phyloP scores from a whole-genome alignment of 352 stramenopile genomes.

The Bremia lactucae region DNA sequence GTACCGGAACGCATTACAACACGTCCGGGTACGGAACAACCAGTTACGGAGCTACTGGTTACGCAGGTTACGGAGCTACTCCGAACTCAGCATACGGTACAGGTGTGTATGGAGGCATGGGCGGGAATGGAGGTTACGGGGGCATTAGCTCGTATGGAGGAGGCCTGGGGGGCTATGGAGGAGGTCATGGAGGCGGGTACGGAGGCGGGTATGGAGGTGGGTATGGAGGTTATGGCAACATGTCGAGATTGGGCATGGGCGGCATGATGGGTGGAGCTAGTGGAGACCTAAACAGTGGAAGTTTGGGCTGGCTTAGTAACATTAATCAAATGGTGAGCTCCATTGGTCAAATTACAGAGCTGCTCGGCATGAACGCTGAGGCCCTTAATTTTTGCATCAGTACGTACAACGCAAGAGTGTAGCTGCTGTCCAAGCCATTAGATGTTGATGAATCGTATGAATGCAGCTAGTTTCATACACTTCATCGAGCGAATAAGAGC shows the following conservation, averaged over 20 bases:
- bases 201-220: constrained; percentile 10
- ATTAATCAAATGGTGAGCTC: constrained; percentile 65
- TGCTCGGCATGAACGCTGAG: constrained; percentile 71
- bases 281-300: constrained; percentile 35
- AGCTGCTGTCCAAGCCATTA: not conserved
- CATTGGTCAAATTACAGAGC: constrained; percentile 64
- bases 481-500: constrained; percentile 75
- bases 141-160: constrained; percentile 26
- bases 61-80: constrained; percentile 9
- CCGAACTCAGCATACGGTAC: constrained; percentile 21
- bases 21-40: constrained; percentile 13
- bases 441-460: constrained; percentile 1
- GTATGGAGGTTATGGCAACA: constrained; percentile 31
- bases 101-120: constrained; percentile 21
- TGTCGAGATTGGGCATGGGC: constrained; percentile 25
- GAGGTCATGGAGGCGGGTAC: constrained; percentile 22
- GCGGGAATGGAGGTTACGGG: constrained; percentile 24
- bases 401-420: constrained; percentile 2
- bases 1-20: constrained; percentile 9
- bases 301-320: constrained; percentile 45
- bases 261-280: constrained; percentile 21
- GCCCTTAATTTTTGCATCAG: constrained; percentile 66
- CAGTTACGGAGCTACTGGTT: constrained; percentile 14
- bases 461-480: constrained; percentile 60
- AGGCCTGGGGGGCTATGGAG: constrained; percentile 22